Evolutionary conservation across 2,329 filamentous ascomycete species (phyloP).

Genomic region (Byssoonygena ceratinophila): DNA sequence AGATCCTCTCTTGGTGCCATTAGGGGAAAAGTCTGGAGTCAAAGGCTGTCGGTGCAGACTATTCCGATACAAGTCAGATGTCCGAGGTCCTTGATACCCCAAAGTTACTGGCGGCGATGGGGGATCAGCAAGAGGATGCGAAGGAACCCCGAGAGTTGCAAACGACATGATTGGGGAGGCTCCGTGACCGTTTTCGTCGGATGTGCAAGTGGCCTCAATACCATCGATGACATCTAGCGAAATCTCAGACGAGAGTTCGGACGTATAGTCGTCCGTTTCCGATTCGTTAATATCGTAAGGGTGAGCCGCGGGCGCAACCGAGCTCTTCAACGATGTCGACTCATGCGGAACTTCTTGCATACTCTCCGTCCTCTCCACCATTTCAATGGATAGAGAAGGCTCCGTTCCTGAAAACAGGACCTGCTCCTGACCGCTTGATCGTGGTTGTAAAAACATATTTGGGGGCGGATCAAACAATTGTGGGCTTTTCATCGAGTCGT

Average conservation of each 20-base stretch:
- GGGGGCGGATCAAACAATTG: conserved; percentile 12
- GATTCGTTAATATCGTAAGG: conserved; percentile 28
- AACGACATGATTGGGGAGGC: conserved; percentile 28
- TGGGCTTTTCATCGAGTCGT: conserved; percentile 43
- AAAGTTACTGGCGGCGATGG: conserved; percentile 39
- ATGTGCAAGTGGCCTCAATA: conserved; percentile 27
- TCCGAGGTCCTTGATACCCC: conserved; percentile 29
- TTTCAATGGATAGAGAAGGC: conserved; percentile 39
- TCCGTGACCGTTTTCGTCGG: conserved; percentile 23
- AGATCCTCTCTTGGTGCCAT: background rate
- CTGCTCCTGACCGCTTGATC: background rate
- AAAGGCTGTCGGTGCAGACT: conserved; percentile 10
- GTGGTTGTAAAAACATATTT: background rate
- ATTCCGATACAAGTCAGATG: conserved; percentile 24
- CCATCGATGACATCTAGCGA: conserved; percentile 43
- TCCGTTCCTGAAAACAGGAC: conserved; percentile 22
- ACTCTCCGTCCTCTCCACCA: conserved; percentile 43
- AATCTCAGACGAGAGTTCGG: conserved; percentile 43
- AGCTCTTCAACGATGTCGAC: conserved; percentile 22
- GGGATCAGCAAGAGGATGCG: conserved; percentile 35
- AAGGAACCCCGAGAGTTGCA: conserved; percentile 34
- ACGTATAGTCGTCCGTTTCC: conserved; percentile 44
- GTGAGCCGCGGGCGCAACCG: conserved; percentile 12
- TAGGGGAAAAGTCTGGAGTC: conserved; percentile 4
- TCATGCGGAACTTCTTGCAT: conserved; percentile 40